Evolutionary conservation across 305 asterid species (phyloP).

Genomic region (Fraxinus platypoda): DNA sequence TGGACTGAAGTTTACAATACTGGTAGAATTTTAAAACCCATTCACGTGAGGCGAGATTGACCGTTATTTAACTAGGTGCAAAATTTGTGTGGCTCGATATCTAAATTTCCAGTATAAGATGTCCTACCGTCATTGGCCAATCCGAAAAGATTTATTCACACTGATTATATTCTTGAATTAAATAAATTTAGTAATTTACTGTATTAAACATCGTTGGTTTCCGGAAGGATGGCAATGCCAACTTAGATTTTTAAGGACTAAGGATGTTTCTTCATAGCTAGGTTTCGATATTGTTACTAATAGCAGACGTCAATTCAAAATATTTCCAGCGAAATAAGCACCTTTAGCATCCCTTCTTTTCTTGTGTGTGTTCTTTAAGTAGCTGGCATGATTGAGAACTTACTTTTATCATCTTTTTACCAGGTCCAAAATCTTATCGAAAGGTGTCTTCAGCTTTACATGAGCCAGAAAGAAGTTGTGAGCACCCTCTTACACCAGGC

Average conservation of each 20-base stretch:
- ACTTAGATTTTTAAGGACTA: not conserved
- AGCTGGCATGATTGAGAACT: not conserved
- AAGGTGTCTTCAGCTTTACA: constrained; percentile 96
- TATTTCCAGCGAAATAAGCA: not conserved
- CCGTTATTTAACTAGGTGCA: not conserved
- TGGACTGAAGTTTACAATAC: not conserved
- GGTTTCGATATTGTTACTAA: not conserved
- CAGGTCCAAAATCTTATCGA: constrained; percentile 94
- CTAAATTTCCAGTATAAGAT: not conserved
- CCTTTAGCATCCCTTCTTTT: not conserved
- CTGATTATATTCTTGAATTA: not conserved
- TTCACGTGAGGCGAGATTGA: not conserved
- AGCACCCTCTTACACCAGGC: constrained; percentile 71
- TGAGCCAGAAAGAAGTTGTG: constrained; percentile 77
- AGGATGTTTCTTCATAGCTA: not conserved
- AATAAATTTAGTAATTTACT: not conserved
- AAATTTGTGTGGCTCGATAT: not conserved
- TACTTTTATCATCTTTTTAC: not conserved
- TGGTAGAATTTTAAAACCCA: not conserved
- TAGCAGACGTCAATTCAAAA: not conserved
- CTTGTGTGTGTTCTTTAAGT: not conserved
- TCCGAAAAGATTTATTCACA: not conserved
- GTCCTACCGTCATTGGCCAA: not conserved
- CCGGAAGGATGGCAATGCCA: not conserved
- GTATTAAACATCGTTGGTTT: not conserved